Evolutionary conservation across 75 land plant genomes (phyloP).

Genomic region (Pinus albicaulis): DNA sequence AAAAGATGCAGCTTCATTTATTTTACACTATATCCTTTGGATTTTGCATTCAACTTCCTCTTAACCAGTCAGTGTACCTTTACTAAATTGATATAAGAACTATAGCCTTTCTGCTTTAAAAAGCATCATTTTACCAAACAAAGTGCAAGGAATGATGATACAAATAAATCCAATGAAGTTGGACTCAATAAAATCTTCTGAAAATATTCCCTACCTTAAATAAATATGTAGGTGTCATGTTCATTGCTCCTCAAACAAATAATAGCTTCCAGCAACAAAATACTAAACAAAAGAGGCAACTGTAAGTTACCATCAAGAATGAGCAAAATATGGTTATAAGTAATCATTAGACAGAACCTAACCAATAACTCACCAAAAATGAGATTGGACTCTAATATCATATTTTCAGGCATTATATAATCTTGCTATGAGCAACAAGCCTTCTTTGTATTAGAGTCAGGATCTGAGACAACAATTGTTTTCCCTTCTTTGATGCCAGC

Average conservation of each 20-base stretch:
- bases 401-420: background rate
- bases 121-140: background rate
- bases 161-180: conserved; percentile 3
- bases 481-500: conserved; percentile 58
- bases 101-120: background rate
- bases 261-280: conserved; percentile 7
- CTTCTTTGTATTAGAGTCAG: conserved; percentile 43
- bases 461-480: conserved; percentile 31
- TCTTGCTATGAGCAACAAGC: conserved; percentile 43
- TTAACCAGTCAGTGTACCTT: background rate
- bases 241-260: conserved; percentile 8
- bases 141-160: background rate
- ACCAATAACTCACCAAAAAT: conserved; percentile 7
- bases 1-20: background rate
- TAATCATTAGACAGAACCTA: background rate
- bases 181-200: background rate
- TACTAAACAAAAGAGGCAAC: conserved; percentile 3
- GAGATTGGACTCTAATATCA: background rate
- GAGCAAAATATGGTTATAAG: conserved; percentile 9
- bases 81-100: background rate
- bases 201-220: background rate
- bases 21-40: background rate
- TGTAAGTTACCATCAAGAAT: conserved; percentile 9
- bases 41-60: background rate
- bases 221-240: conserved; percentile 4